Evolutionary conservation across 2,329 filamentous ascomycete genomes (phyloP).

Genomic region (Trichoderma sp.): DNA sequence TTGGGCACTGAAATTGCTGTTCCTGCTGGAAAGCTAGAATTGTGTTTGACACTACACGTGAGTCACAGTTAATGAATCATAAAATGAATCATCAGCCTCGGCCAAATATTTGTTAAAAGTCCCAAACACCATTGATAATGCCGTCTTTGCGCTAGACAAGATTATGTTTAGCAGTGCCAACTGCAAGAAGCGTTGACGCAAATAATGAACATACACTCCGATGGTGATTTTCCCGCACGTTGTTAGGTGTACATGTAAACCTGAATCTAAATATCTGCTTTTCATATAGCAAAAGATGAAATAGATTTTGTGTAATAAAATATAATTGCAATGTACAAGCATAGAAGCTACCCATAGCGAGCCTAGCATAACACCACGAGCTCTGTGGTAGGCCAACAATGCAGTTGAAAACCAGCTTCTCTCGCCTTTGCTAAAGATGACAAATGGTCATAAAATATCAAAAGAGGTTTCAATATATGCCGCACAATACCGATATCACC

Average conservation of each 20-base stretch:
- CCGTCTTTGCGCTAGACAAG: neutral
- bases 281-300: too few species aligned
- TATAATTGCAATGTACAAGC: too few species aligned
- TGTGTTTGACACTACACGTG: neutral
- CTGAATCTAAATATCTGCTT: too few species aligned
- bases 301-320: too few species aligned
- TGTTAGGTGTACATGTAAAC: too few species aligned
- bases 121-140: neutral
- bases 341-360: too few species aligned
- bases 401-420: neutral
- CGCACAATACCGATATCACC: neutral
- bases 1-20: neutral
- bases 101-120: neutral
- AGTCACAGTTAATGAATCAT: conserved; percentile 6
- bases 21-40: neutral
- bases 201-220: neutral
- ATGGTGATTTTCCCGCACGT: neutral
- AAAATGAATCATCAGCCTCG: neutral
- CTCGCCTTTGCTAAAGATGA: neutral
- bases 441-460: neutral
- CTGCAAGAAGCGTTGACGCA: neutral
- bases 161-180: neutral
- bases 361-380: neutral
- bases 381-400: neutral
- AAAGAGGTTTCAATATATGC: neutral